Percentiles rank a stretch among this genome's conserved stretches.
Evolutionary conservation across 2,329 filamentous ascomycete genomes (phyloP).

Genomic region (Clarireedia sp.): DNA sequence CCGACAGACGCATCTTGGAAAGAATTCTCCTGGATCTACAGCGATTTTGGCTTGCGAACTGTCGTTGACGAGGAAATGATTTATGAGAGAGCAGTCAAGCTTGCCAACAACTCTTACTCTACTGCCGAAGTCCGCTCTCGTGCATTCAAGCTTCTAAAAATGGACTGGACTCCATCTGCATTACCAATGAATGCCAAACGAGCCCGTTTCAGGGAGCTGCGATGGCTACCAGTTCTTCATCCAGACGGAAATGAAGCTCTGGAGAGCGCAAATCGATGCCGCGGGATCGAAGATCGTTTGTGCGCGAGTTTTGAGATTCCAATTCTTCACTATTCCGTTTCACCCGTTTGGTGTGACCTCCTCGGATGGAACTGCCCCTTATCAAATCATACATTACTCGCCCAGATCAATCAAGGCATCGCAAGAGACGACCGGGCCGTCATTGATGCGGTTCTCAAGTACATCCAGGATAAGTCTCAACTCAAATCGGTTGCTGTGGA

Average conservation of each 20-base stretch:
- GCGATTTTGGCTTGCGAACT: constrained; percentile 17
- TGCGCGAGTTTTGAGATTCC: constrained; percentile 16
- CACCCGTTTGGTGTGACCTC: constrained; percentile 11
- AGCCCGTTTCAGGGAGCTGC: constrained; percentile 6
- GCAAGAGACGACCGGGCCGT: constrained; percentile 8
- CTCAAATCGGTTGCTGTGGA: constrained; percentile 1
- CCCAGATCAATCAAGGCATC: constrained; percentile 17
- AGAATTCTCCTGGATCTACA: constrained; percentile 15
- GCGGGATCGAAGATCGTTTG: constrained; percentile 10
- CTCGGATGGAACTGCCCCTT: constrained; percentile 19
- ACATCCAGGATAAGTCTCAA: constrained; percentile 11
- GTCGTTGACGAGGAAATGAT: constrained; percentile 17
- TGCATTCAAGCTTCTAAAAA: constrained; percentile 9
- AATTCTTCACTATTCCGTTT: constrained; percentile 10
- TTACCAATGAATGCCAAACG: not conserved
- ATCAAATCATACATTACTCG: constrained; percentile 12
- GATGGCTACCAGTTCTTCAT: constrained; percentile 18
- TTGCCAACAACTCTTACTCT: constrained; percentile 9
- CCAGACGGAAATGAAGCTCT: constrained; percentile 1
- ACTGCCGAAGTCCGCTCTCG: constrained; percentile 1
- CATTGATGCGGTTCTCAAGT: constrained; percentile 16
- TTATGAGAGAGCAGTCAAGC: constrained; percentile 11
- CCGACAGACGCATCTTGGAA: constrained; percentile 17
- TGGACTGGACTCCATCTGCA: constrained; percentile 6
- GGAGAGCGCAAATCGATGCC: constrained; percentile 15